phyloP scores from a whole-genome alignment of 1,284 basidiomycete genomes.

The Leccinum angustisporum region DNA sequence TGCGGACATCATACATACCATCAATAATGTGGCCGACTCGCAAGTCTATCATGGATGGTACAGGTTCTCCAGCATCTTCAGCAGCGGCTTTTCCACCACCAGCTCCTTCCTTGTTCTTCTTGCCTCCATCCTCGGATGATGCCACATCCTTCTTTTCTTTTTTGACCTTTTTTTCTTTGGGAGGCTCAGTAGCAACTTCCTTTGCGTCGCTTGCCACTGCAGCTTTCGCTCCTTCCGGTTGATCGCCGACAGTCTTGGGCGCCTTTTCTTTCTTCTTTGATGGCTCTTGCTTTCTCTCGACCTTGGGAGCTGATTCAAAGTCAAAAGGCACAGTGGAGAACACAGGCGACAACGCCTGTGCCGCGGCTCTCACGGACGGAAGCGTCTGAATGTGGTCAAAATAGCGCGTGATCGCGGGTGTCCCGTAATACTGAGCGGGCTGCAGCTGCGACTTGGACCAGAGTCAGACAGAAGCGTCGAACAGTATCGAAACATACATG shows the following conservation, averaged over 20 bases:
- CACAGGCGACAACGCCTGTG: constrained; percentile 51
- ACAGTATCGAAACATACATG: not conserved
- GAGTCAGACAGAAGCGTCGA: constrained; percentile 12
- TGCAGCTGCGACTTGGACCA: constrained; percentile 59
- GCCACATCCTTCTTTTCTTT: constrained; percentile 55
- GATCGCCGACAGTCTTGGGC: constrained; percentile 45
- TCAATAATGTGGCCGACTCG: constrained; percentile 89
- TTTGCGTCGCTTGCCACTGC: constrained; percentile 29
- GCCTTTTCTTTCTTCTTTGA: constrained; percentile 84
- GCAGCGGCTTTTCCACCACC: constrained; percentile 43
- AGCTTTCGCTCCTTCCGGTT: constrained; percentile 30
- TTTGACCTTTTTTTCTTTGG: constrained; percentile 44
- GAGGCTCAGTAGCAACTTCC: constrained; percentile 32
- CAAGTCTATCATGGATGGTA: constrained; percentile 93
- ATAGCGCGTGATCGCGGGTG: constrained; percentile 85
- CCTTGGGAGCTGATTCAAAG: constrained; percentile 69
- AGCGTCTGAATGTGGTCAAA: constrained; percentile 89
- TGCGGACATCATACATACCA: constrained; percentile 49
- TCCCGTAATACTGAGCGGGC: constrained; percentile 67
- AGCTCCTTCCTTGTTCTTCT: constrained; percentile 45
- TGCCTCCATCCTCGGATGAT: constrained; percentile 38
- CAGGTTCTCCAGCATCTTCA: constrained; percentile 72
- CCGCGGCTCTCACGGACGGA: constrained; percentile 56
- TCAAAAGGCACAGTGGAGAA: constrained; percentile 71
- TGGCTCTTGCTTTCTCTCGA: constrained; percentile 70